phyloP scores from a whole-genome alignment of 768 basidiomycete genomes.

The Auricularia heimuer region DNA sequence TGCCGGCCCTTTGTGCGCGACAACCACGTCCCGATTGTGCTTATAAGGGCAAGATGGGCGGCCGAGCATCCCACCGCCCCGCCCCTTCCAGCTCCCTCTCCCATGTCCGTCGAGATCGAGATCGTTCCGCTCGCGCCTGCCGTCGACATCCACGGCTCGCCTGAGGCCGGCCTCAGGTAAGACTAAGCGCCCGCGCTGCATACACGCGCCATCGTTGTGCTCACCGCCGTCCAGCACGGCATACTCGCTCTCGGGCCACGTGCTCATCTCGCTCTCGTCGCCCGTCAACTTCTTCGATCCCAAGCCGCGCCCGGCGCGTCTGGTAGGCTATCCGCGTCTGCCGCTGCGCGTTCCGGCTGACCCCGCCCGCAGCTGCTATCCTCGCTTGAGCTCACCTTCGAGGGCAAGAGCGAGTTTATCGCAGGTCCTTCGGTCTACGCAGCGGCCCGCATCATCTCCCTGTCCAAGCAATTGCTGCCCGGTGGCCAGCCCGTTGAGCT shows the following conservation, averaged over 20 bases:
- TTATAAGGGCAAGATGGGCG: not conserved
- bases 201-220: not conserved
- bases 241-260: conserved; percentile 80
- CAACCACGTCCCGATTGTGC: not conserved
- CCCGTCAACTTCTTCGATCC: conserved; percentile 43
- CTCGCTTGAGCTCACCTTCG: conserved; percentile 68
- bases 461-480: conserved; percentile 53
- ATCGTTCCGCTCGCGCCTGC: conserved; percentile 49
- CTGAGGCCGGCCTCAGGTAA: conserved; percentile 44
- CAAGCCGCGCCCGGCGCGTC: conserved; percentile 36
- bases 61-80: not conserved
- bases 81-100: conserved; percentile 4
- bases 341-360: not conserved
- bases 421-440: conserved; percentile 58
- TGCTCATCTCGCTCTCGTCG: conserved; percentile 54
- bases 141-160: conserved; percentile 63
- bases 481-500: conserved; percentile 44
- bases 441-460: conserved; percentile 53
- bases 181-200: conserved; percentile 16
- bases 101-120: conserved; percentile 58
- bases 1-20: not conserved
- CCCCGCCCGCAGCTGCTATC: conserved; percentile 33
- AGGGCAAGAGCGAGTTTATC: conserved; percentile 74
- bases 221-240: conserved; percentile 43
- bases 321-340: conserved; percentile 14